These are phyloP conservation scores for Gymnopilus junonius DNA, from an alignment of 768 basidiomycete genomes.

Conservation along the genomic window DNA sequence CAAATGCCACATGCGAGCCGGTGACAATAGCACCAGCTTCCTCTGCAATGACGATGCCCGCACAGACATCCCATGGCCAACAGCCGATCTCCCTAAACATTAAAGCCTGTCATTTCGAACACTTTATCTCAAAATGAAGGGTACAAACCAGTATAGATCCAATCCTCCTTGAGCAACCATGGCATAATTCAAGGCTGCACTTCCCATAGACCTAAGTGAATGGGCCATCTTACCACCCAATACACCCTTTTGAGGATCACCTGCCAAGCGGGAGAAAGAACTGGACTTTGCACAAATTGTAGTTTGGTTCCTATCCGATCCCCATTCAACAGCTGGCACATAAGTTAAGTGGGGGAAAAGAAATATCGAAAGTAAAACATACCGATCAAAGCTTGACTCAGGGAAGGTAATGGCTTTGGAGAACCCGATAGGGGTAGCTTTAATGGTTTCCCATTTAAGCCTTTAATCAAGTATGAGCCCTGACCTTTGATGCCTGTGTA, in stretches of 20 bases:
- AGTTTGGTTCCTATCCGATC: constrained; percentile 67
- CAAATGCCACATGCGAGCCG: constrained; percentile 61
- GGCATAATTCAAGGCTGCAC: constrained; percentile 81
- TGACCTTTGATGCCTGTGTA: constrained; percentile 82
- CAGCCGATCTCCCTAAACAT: constrained; percentile 78
- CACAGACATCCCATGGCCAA: constrained; percentile 89
- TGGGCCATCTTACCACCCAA: constrained; percentile 84
- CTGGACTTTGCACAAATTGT: constrained; percentile 60
- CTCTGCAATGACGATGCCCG: constrained; percentile 88
- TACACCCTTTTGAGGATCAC: constrained; percentile 64
- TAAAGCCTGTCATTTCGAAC: not conserved
- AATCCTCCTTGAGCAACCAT: constrained; percentile 88
- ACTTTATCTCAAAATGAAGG: not conserved
- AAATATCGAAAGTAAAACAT: not conserved
- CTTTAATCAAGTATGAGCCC: constrained; percentile 75
- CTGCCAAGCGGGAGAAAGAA: constrained; percentile 78
- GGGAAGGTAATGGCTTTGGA: constrained; percentile 65
- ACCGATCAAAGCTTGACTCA: constrained; percentile 77
- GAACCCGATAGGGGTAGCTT: constrained; percentile 67
- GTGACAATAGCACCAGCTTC: constrained; percentile 87
- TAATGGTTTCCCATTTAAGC: constrained; percentile 41
- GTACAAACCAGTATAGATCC: constrained; percentile 82
- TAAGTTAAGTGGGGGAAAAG: not conserved
- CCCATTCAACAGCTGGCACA: constrained; percentile 82
- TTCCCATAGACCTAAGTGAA: constrained; percentile 81